Evolutionary conservation across 345 rosid genomes (phyloP), one percentile per base, ranked within the genome.

Genomic region (Geranium brycei): DNA sequence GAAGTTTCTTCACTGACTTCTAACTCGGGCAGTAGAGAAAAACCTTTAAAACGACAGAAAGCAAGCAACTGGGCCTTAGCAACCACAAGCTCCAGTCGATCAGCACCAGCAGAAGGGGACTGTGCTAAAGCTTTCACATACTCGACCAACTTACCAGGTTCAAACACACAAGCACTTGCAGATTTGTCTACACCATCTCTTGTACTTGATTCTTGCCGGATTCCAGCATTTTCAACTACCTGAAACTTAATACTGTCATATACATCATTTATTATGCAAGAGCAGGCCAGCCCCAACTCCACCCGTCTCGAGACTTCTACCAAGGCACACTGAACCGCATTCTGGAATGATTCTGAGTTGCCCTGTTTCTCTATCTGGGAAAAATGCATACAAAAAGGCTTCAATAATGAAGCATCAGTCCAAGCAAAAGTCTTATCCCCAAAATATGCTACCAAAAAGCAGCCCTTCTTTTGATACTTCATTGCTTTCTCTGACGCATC

Each of bases 371-470:
- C 86, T 63, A 72, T 74, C 62, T 71, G 77, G 30, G 86, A 70
- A 72, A 82, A 87, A 68, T 84, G 79, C 14, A 78, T 62, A 65
- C 76, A 73, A 66, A 87, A 87, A 63, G 83, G 81, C 78, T 82
- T 87, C 62, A 87, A 73, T 59, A 77, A 58, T 66, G 84, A 75
- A 62, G 82, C 73, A 64, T 84, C 87, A 69, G 81, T 82, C 93
- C 93, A 87, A 14, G 89, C 87, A 84, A 87, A 87, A 57, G 93
- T 81, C 62, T 82, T 71, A 73, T 87, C 93, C 16, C 93, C 89
- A 75, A 87, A 87, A 71, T 84, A 87, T 19, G 87, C 89, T 4
- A 87, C 89, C 75, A 87, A 77, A 77, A 76, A 82, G 62, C 79
- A 72, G 66, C 82, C 89, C 72, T 78, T 84, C 69, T 84, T 79